Evolutionary conservation across 805 yeast species (phyloP), one percentile per base, ranked within the genome.

Genomic region (Wickerhamiella lipophila): DNA sequence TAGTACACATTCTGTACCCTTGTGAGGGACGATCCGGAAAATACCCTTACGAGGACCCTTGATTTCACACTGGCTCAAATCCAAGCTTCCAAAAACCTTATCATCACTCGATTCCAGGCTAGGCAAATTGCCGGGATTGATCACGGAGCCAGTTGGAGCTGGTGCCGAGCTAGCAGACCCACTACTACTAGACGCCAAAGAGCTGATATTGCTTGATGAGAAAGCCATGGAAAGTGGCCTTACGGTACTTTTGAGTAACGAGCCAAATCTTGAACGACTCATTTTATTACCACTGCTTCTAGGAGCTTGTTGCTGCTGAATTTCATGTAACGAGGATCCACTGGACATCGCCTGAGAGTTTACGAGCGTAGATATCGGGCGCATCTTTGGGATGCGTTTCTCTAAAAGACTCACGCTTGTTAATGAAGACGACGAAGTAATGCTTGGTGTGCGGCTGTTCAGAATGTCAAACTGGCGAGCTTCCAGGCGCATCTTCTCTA

Each of bases 121-220:
- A 0, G 94, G 94, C 42, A 87, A 66, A 40, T 79, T 83, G 40
- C 60, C 58, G 1, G 76, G 71, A n/a, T 63, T 65, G 22, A 73
- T 74, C 29, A 42, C 39, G 12, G 29, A 16, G 29, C 43, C 40
- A 19, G 32, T 26, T 9, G 43, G 43, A 12, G 43, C n/a, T 3
- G 30, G 3, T 35, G 29, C 12, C 18, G 35, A 11, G 16, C 30
- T 13, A 22, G 35, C 29, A 22, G 42, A 15, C 12, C 27, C 25
- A 8, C 16, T 18, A 29, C n/a, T 8, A 22, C 19, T 36, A 3
- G 43, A 40, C 8, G 38, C 38, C 13, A 38, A 30, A 2, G 36
- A 35, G 30, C 51, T 36, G 40, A 29, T 21, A 42, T 29, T 30
- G 40, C 42, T 46, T 25, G 44, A 38, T 15, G 38, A 16, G 49